These are phyloP conservation scores for Xylaria acuta DNA, from an alignment of 495 filamentous ascomycete species.

Conservation along the genomic window DNA sequence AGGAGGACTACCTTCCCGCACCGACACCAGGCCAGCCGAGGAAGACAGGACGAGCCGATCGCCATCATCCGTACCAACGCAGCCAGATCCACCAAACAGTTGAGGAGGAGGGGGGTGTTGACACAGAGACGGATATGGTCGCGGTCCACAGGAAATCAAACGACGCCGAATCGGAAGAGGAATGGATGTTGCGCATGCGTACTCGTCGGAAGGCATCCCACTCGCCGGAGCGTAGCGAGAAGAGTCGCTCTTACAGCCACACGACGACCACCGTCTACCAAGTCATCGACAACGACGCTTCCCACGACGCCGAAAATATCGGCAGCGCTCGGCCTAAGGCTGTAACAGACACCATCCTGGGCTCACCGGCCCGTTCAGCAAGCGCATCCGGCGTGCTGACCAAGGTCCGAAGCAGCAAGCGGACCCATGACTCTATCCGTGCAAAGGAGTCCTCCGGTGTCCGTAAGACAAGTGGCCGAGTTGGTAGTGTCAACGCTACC, in stretches of 20 bases:
- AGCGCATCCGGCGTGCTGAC: slow-evolving; percentile 70
- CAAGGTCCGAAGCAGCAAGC: slow-evolving; percentile 75
- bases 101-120: slow-evolving; percentile 50
- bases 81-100: slow-evolving; percentile 45
- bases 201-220: slow-evolving; percentile 62
- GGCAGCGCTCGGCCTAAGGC: slow-evolving; percentile 67
- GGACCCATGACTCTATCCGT: slow-evolving; percentile 62
- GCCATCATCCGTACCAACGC: slow-evolving; percentile 61
- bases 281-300: slow-evolving; percentile 61
- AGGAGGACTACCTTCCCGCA: slow-evolving; percentile 87
- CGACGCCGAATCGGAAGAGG: slow-evolving; percentile 79
- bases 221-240: slow-evolving; percentile 49
- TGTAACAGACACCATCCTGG: slow-evolving; percentile 45
- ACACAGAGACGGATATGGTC: slow-evolving; percentile 50
- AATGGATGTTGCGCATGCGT: slow-evolving; percentile 73
- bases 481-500: slow-evolving; percentile 73
- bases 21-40: slow-evolving; percentile 95
- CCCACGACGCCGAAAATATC: slow-evolving; percentile 61
- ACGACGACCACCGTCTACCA: slow-evolving; percentile 65
- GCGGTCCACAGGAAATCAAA: slow-evolving; percentile 58
- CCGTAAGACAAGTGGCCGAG: slow-evolving; percentile 88
- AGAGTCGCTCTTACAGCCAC: slow-evolving; percentile 56
- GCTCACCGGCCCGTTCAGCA: slow-evolving; percentile 57
- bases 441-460: slow-evolving; percentile 68
- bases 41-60: slow-evolving; percentile 70